A percentile compares a stretch with the other conserved stretches of the same genome.
Conservation (phyloP, 23 red algal species). For the Gracilaria domingensis region DNA sequence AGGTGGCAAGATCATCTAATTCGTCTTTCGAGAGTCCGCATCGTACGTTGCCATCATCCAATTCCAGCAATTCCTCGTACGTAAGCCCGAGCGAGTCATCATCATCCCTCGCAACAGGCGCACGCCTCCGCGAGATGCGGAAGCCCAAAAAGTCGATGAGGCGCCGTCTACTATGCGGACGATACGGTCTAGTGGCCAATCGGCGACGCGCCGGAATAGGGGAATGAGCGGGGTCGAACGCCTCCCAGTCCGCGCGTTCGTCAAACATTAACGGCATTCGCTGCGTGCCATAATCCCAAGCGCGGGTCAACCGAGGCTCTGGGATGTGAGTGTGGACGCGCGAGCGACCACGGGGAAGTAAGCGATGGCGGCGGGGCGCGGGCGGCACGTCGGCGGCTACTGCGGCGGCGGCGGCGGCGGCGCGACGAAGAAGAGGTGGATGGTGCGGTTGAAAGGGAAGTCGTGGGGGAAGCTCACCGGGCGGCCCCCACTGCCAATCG, state of each 20-base stretch:
- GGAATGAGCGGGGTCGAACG: constrained; percentile 6
- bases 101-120: constrained; percentile 10
- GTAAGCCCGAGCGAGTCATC: constrained; percentile 58
- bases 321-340: constrained; percentile 32
- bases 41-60: constrained; percentile 73
- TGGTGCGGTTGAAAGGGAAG: constrained; percentile 63
- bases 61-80: constrained; percentile 68
- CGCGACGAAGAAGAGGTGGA: constrained; percentile 49
- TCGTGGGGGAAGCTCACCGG: constrained; percentile 60
- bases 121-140: constrained; percentile 39
- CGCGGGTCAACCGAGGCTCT: constrained; percentile 10
- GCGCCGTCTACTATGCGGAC: constrained; percentile 12
- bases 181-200: not conserved
- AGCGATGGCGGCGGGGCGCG: constrained; percentile 17
- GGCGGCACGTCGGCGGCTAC: not conserved
- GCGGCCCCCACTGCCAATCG: constrained; percentile 59
- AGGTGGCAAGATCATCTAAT: constrained; percentile 45
- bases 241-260: constrained; percentile 62
- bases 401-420: constrained; percentile 59
- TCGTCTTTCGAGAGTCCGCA: constrained; percentile 71
- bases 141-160: constrained; percentile 29
- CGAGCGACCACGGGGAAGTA: constrained; percentile 2
- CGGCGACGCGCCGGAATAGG: constrained; percentile 13
- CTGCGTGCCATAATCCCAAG: constrained; percentile 39
- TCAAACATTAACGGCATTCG: constrained; percentile 69